These are phyloP conservation scores for Coemansia reversa DNA, from an alignment of 192 early-diverging fungal genomes.

Conservation along the genomic window DNA sequence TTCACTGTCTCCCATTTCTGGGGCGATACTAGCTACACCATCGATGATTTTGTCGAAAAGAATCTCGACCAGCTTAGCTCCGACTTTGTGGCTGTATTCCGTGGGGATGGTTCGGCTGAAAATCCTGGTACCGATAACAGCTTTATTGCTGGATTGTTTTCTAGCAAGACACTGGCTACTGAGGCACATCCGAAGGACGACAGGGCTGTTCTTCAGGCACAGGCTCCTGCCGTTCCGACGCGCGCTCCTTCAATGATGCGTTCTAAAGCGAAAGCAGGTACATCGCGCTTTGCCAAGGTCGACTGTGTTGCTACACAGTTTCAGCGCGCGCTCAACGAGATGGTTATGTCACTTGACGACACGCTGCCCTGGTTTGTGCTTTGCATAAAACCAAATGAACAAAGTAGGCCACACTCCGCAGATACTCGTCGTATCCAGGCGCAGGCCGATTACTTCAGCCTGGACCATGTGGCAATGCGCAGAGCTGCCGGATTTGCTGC, in stretches of 20 bases:
- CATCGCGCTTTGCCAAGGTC: slow-evolving; percentile 55
- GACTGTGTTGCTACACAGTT: slow-evolving; percentile 67
- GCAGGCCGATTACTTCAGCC: slow-evolving; percentile 30
- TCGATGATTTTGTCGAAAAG: slow-evolving; percentile 78
- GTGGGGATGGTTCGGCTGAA: slow-evolving; percentile 57
- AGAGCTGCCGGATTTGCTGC: slow-evolving; percentile 49
- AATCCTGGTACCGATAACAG: slow-evolving; percentile 64
- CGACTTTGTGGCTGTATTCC: slow-evolving; percentile 84
- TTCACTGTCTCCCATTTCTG: slow-evolving; percentile 51
- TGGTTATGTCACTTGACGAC: slow-evolving; percentile 69
- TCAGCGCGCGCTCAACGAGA: slow-evolving; percentile 66
- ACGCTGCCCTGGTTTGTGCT: slow-evolving; percentile 76
- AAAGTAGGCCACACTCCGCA: slow-evolving; percentile 25
- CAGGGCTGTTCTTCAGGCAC: slow-evolving; percentile 72
- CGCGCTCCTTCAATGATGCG: slow-evolving; percentile 63
- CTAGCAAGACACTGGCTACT: slow-evolving; percentile 68
- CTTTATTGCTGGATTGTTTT: slow-evolving; percentile 79
- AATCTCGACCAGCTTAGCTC: slow-evolving; percentile 79
- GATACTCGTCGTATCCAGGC: slow-evolving; percentile 50
- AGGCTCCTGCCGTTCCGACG: slow-evolving; percentile 69
- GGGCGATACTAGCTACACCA: slow-evolving; percentile 62
- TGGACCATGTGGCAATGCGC: slow-evolving; percentile 39
- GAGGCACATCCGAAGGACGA: slow-evolving; percentile 77
- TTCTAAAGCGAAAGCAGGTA: slow-evolving; percentile 62
- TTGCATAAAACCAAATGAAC: slow-evolving; percentile 60